Percentiles rank a stretch among this genome's conserved stretches.
Conservation (phyloP, 768 basidiomycete species). For the Termitomyces sp. region DNA sequence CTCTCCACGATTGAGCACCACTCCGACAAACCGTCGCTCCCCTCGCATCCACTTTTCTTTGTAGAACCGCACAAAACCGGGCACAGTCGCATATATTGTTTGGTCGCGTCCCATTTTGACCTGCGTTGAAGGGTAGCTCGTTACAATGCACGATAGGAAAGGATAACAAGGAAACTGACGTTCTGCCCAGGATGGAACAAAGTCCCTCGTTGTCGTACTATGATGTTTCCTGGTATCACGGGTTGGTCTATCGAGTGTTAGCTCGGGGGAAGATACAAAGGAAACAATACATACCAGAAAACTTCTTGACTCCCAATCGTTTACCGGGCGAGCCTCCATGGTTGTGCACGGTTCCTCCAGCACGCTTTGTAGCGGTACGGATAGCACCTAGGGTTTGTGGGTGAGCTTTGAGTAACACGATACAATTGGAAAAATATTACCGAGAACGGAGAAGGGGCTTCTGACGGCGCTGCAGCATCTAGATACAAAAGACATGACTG, state of each 20-base stretch:
- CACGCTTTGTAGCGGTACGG: slow-evolving; percentile 93
- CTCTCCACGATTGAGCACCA: slow-evolving; percentile 80
- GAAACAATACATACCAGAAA: slow-evolving; percentile 59
- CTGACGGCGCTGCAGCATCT: slow-evolving; percentile 30
- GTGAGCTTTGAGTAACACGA: neutral
- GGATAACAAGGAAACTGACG: slow-evolving; percentile 38
- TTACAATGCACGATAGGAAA: neutral
- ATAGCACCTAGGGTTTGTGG: slow-evolving; percentile 52
- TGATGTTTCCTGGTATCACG: slow-evolving; percentile 93
- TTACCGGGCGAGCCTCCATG: slow-evolving; percentile 91
- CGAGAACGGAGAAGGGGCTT: slow-evolving; percentile 47
- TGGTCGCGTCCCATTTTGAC: slow-evolving; percentile 92
- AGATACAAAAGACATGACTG: slow-evolving; percentile 43
- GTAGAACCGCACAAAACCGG: slow-evolving; percentile 95
- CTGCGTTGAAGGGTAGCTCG: slow-evolving; percentile 31
- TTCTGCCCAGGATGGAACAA: slow-evolving; percentile 93
- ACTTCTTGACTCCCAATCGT: slow-evolving; percentile 93
- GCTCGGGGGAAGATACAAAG: neutral
- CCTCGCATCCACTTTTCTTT: slow-evolving; percentile 68
- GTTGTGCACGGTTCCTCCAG: slow-evolving; percentile 91
- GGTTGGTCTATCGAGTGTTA: slow-evolving; percentile 59
- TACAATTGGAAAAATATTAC: slow-evolving; percentile 17
- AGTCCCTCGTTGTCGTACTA: slow-evolving; percentile 91
- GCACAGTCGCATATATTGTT: slow-evolving; percentile 85
- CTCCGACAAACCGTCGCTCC: slow-evolving; percentile 76